Percentiles rank a stretch among this genome's conserved stretches.
Conservation (phyloP, 2,329 filamentous ascomycete species). For the Pseudomassariella vexata region DNA sequence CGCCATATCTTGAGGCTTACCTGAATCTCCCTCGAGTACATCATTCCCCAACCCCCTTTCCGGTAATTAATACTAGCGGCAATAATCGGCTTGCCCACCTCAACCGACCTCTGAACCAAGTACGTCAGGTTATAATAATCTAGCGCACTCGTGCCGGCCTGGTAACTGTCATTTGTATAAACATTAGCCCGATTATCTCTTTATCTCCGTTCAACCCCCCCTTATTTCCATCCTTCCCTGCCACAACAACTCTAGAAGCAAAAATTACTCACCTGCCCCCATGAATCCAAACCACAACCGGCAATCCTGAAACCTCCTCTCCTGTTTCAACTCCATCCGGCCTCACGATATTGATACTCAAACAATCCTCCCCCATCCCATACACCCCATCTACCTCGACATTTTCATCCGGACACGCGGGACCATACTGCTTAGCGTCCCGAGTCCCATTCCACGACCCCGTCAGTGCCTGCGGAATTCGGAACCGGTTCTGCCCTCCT, state of each 20-base stretch:
- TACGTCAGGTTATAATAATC: slow-evolving; percentile 55
- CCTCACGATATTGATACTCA: slow-evolving; percentile 25
- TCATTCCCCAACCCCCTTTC: slow-evolving; percentile 21
- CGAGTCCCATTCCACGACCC: slow-evolving; percentile 14
- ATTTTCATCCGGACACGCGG: slow-evolving; percentile 17
- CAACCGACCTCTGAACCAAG: slow-evolving; percentile 40
- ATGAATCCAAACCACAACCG: slow-evolving; percentile 27
- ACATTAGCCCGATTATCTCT: too few species aligned
- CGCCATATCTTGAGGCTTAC: slow-evolving; percentile 5
- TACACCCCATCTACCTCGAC: slow-evolving; percentile 11
- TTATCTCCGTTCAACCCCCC: too few species aligned
- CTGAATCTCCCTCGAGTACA: slow-evolving; percentile 22
- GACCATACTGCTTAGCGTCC: slow-evolving; percentile 12
- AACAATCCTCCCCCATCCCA: slow-evolving; percentile 25
- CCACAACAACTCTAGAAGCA: too few species aligned
- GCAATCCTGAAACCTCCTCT: slow-evolving; percentile 15
- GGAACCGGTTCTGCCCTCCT: slow-evolving; percentile 21
- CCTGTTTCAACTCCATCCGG: slow-evolving; percentile 12
- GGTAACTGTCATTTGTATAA: slow-evolving; percentile 9
- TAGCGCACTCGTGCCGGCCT: slow-evolving; percentile 25
- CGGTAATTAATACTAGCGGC: slow-evolving; percentile 43
- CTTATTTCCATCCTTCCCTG: too few species aligned
- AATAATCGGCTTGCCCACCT: slow-evolving; percentile 38
- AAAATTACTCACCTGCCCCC: slow-evolving; percentile 14
- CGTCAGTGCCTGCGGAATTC: slow-evolving; percentile 18